Base-by-base conservation (phyloP, 495 filamentous ascomycete species). In the Annulohypoxylon bovei region DNA sequence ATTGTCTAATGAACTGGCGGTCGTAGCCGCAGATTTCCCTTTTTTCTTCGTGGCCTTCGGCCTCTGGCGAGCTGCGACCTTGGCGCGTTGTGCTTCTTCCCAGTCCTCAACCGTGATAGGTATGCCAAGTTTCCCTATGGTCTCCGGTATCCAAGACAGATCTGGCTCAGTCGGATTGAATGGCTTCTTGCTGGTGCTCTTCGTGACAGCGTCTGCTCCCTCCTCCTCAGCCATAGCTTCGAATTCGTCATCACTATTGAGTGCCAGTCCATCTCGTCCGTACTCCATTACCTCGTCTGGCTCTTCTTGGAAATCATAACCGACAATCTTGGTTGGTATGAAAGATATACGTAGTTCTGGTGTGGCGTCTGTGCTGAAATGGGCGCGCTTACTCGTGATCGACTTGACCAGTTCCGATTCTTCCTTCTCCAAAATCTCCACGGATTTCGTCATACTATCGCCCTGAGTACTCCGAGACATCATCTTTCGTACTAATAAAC, bases 321-420 rank as follows among this genome's bases (percentile, higher is more conserved):
- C 86, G 23, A 97, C 92, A 33, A 98, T 83, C 30, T 92, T 87
- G 1, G 85, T 83, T 0, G 95, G 96, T 22, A 89, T 81, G 70
- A 91, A 96, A 7, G 90, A 88, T 47, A 97, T 73, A 14, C 94
- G 90, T 5, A 97, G 70, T 68, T 99, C 95, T 2, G 87, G 85
- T 1, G 87, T 84, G 8, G 86, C 88, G 72, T 95, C 96, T 0
- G 90, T 95, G 47, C 85, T 89, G 62, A 86, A 85, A 77, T 94
- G 94, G 35, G 81, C 80, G 30, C 95, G 81, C 55, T 81, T 86
- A 23, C 85, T 90, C 65, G 89, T 88, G 2, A 98, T 85, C 6
- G 83, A 84, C 39, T 78, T 82, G 0, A 93, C 83, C 0, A 93
- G 65, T 25, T 75, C 68, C 14, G 75, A 74, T 71, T 90, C 87